Evolutionary conservation across 163 green algal genomes (phyloP).

Genomic region (Chloroidium sp.): DNA sequence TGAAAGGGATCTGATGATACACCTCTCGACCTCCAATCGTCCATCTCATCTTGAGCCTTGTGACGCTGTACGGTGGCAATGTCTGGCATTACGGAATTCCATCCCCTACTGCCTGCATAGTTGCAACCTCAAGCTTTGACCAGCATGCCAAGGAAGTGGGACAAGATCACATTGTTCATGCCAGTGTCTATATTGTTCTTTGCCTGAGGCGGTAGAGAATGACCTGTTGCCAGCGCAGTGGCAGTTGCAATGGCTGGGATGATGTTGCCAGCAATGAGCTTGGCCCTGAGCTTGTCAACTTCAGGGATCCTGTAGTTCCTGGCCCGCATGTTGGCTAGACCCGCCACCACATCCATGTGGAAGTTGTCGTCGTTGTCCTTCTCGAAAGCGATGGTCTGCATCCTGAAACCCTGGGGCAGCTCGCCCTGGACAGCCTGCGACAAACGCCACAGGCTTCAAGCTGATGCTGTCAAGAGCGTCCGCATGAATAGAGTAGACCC

Average conservation of each 20-base stretch:
- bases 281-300: constrained; percentile 93
- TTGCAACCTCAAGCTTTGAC: too few species aligned
- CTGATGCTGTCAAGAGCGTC: not conserved
- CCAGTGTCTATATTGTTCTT: not conserved
- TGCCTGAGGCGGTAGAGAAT: not conserved
- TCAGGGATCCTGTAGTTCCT: constrained; percentile 86
- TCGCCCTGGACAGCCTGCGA: constrained; percentile 18
- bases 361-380: constrained; percentile 97
- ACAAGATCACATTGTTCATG: too few species aligned
- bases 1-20: too few species aligned
- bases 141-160: too few species aligned
- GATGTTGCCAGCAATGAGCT: constrained; percentile 97
- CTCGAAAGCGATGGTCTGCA: constrained; percentile 76
- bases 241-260: constrained; percentile 95
- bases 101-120: too few species aligned
- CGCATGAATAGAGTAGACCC: not conserved
- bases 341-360: constrained; percentile 96
- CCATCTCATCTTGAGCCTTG: too few species aligned
- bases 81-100: too few species aligned
- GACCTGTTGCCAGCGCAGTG: constrained; percentile 77
- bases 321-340: constrained; percentile 95
- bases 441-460: not conserved
- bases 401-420: constrained; percentile 39
- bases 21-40: too few species aligned
- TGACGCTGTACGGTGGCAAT: too few species aligned